Conservation (phyloP, 2,329 filamentous ascomycete genomes). For the Fusarium bulbicola region DNA sequence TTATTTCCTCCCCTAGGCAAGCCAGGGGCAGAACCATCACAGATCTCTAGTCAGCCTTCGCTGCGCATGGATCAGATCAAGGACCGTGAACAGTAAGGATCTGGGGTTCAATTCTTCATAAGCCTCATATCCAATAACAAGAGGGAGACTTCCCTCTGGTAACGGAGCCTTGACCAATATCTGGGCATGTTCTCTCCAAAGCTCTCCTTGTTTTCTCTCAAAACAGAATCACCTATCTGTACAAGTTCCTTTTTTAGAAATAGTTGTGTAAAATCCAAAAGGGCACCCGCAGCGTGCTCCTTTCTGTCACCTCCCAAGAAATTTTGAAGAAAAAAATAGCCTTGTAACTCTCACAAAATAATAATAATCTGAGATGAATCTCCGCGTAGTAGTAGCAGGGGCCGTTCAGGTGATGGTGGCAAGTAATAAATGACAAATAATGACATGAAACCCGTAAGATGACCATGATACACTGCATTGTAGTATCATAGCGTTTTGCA, state of each 20-base stretch:
- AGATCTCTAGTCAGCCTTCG: constrained; percentile 19
- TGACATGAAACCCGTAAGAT: constrained; percentile 27
- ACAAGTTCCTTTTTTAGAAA: constrained; percentile 11
- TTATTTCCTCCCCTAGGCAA: not conserved
- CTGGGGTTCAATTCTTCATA: constrained; percentile 6
- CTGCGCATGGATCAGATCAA: constrained; percentile 20
- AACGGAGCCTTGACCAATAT: constrained; percentile 15
- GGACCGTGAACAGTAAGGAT: constrained; percentile 21
- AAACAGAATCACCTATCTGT: constrained; percentile 6
- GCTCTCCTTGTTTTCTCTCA: constrained; percentile 2
- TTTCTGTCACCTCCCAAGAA: not conserved
- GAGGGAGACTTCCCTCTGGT: not conserved
- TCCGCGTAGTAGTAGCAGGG: not conserved
- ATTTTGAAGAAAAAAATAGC: not conserved
- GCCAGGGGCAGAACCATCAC: not conserved
- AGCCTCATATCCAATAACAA: constrained; percentile 15
- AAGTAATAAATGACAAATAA: constrained; percentile 25
- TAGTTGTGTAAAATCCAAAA: constrained; percentile 18
- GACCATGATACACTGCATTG: constrained; percentile 25
- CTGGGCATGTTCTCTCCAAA: constrained; percentile 18
- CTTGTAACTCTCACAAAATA: constrained; percentile 9
- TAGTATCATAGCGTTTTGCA: constrained; percentile 21
- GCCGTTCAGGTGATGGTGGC: constrained; percentile 7
- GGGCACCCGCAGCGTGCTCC: not conserved
- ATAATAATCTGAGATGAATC: constrained; percentile 1